A percentile compares a stretch with the other conserved stretches of the same genome.
These are phyloP conservation scores for Dissophora ornata DNA, from an alignment of 192 early-diverging fungal genomes.

Conservation along the genomic window DNA sequence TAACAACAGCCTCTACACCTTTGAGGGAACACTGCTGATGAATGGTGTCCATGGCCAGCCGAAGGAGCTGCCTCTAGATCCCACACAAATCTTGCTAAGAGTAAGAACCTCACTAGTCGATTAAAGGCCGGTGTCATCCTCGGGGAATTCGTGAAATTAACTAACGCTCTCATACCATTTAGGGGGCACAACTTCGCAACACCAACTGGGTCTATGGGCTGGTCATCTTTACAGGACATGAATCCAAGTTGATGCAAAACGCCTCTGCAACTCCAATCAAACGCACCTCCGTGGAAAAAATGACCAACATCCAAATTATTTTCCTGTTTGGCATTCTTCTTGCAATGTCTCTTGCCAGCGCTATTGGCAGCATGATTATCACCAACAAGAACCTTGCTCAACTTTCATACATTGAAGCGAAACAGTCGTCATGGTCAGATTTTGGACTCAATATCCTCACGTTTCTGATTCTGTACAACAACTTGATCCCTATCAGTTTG, in stretches of 20 bases:
- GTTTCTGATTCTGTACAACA: constrained; percentile 98
- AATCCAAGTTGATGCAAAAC: constrained; percentile 98
- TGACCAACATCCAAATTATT: constrained; percentile 94
- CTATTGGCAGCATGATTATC: constrained; percentile 82
- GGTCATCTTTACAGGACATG: constrained; percentile 97
- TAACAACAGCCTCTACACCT: constrained; percentile 97
- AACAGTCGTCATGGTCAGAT: constrained; percentile 48
- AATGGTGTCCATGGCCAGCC: constrained; percentile 56
- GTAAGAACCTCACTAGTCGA: too few relatives aligned
- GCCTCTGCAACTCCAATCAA: constrained; percentile 92
- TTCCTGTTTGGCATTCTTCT: constrained; percentile 92
- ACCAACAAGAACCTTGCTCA: constrained; percentile 49
- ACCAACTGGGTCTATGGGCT: constrained; percentile 95
- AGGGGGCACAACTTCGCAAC: constrained; percentile 93
- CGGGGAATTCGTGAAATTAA: background rate
- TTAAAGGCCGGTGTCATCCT: too few relatives aligned
- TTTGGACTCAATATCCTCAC: constrained; percentile 94
- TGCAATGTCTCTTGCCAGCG: constrained; percentile 85
- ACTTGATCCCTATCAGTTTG: constrained; percentile 97
- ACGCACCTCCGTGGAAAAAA: constrained; percentile 87
- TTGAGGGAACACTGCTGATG: constrained; percentile 80
- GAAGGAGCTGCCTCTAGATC: constrained; percentile 87
- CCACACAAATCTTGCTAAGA: constrained; percentile 91
- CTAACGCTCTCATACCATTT: background rate
- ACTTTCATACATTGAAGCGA: constrained; percentile 28